Conservation (phyloP, 179 eudicot species). For the Vitellaria paradoxa region DNA sequence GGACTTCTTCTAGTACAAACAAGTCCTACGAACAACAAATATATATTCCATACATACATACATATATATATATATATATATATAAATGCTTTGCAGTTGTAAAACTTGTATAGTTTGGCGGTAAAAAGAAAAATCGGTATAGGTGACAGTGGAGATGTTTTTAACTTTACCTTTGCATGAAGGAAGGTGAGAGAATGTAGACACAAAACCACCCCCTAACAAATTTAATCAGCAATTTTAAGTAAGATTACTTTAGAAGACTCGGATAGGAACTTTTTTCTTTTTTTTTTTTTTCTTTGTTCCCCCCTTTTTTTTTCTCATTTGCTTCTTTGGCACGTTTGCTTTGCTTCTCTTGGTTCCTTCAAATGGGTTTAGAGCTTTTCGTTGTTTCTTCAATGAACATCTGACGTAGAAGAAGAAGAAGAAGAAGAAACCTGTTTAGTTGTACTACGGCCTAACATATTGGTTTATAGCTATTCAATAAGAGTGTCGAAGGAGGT, state of each 20-base stretch:
- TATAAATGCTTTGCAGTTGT: not conserved
- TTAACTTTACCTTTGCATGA: slow-evolving; percentile 40
- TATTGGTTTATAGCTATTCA: not conserved
- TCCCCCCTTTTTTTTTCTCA: not conserved
- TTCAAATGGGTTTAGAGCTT: slow-evolving; percentile 13
- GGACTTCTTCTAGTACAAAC: no score
- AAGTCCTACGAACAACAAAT: no score
- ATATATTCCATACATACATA: not conserved
- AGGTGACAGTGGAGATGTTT: slow-evolving; percentile 30
- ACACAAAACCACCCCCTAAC: not conserved
- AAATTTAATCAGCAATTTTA: not conserved
- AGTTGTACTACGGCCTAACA: not conserved
- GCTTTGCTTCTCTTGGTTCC: slow-evolving; percentile 8
- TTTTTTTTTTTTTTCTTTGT: slow-evolving; percentile 12
- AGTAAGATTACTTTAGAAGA: not conserved
- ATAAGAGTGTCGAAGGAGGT: not conserved
- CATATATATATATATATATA: not conserved
- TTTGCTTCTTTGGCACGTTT: not conserved
- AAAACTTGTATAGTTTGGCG: no score
- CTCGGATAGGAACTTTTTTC: slow-evolving; percentile 13
- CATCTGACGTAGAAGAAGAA: not conserved
- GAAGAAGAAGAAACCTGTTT: not conserved
- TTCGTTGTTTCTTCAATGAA: slow-evolving; percentile 1
- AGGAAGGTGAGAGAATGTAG: not conserved
- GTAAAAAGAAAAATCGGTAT: no score